Percentiles rank a stretch among this genome's conserved stretches.
Evolutionary conservation across 257 asterid species (phyloP).

Genomic region (Solanum acaule): DNA sequence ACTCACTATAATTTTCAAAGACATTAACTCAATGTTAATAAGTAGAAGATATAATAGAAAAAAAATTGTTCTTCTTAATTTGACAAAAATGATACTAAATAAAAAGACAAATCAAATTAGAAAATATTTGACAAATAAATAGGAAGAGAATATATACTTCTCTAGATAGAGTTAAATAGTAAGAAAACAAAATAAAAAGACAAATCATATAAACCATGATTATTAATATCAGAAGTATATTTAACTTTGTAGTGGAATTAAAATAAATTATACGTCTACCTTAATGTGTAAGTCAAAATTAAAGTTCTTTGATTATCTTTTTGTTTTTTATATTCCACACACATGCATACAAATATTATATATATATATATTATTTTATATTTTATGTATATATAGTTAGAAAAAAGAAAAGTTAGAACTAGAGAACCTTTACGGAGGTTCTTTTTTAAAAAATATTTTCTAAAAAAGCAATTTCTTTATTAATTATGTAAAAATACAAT

Average conservation of each 20-base stretch:
- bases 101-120: too few relatives aligned
- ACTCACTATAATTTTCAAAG: too few relatives aligned
- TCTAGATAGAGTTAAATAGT: not conserved
- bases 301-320: not conserved
- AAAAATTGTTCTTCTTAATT: too few relatives aligned
- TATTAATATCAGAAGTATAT: not conserved
- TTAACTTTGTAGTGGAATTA: not conserved
- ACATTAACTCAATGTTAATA: too few relatives aligned
- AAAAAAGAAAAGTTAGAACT: not conserved
- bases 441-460: too few relatives aligned
- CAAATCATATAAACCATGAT: not conserved
- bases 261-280: not conserved
- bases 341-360: not conserved
- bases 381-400: not conserved
- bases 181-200: not conserved
- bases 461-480: too few relatives aligned
- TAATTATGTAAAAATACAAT: not conserved
- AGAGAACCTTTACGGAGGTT: not conserved
- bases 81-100: too few relatives aligned
- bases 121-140: too few relatives aligned
- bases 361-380: not conserved
- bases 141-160: not conserved
- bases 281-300: not conserved
- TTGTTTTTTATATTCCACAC: not conserved
- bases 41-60: too few relatives aligned